Base-by-base conservation (phyloP, 2,329 filamentous ascomycete genomes). In the Davidsoniella virescens region DNA sequence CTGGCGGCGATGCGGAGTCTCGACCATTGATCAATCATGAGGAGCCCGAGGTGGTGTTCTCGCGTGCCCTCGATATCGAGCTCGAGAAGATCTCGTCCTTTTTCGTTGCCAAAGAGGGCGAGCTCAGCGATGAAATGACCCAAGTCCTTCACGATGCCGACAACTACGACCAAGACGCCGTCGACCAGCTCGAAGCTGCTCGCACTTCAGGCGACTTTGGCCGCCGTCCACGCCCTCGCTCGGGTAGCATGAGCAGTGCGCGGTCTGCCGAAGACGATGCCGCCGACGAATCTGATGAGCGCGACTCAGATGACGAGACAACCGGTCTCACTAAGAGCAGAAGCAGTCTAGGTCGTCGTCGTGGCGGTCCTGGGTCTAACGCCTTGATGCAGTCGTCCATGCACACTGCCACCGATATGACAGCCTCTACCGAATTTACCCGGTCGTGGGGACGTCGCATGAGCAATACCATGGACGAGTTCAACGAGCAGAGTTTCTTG, bases 31-130 rank as follows among this genome's bases (percentile, higher is more conserved):
- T 98, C 53, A 70, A 72, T 54, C 71, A 73, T 50, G 75, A 76
- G 52, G 82, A 93, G 53, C 82, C 87, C 12, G 88, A 96, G 62
- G 73, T 77, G 38, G 74, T 88, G 53, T 98, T 98, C 63, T 73
- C 75, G 56, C 80, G 80, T 55, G 81, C 87, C 39, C 75, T 98
- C 16, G 87, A 93, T 60, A 75, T 83, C 40, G 92, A 98, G 64
- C 69, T 98, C 47, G 88, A 96, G 61, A 96, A 96, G 70, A 87
- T 98, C 54, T 84, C 78, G 59, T 84, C 82, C 0, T 98, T 98
- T 64, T 96, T 92, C 65, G 75, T 80, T 55, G 67, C 86, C 54
- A 98, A 98, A 65, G 88, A 98, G 65, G 71, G 78, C 20, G 90
- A 96, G 63, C 79, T 98, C 12, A 78, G 83, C 54, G 79, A 82